Conservation (phyloP, 495 filamentous ascomycete species). For the Lasiosphaeria hispida region DNA sequence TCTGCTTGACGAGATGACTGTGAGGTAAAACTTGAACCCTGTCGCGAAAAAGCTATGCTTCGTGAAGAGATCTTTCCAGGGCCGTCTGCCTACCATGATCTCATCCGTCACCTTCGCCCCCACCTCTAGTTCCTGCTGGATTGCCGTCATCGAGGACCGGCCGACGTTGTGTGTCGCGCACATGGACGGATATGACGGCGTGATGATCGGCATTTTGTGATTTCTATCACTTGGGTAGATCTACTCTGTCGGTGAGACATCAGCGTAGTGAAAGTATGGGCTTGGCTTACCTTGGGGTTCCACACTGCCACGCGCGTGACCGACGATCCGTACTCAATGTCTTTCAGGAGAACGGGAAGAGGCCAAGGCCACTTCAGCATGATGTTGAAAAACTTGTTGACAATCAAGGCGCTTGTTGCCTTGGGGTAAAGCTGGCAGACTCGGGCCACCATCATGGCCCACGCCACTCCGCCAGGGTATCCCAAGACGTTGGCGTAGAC, state of each 20-base stretch:
- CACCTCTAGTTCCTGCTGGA: slow-evolving; percentile 76
- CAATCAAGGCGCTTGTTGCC: slow-evolving; percentile 78
- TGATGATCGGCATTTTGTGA: slow-evolving; percentile 97
- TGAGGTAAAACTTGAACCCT: slow-evolving; percentile 92
- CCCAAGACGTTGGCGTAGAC: slow-evolving; percentile 95
- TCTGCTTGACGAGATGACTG: slow-evolving; percentile 79
- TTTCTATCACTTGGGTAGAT: slow-evolving; percentile 75
- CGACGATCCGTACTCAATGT: slow-evolving; percentile 77
- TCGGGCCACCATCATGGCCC: slow-evolving; percentile 94
- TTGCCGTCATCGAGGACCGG: slow-evolving; percentile 76
- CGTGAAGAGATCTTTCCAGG: slow-evolving; percentile 84
- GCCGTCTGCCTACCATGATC: slow-evolving; percentile 67
- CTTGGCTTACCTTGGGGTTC: slow-evolving; percentile 76
- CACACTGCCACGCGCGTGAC: slow-evolving; percentile 71
- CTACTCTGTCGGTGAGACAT: slow-evolving; percentile 46
- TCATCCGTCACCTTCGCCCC: slow-evolving; percentile 75
- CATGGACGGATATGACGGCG: slow-evolving; percentile 93
- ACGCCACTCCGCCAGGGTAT: slow-evolving; percentile 94
- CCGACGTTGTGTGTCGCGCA: slow-evolving; percentile 94
- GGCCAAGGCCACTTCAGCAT: slow-evolving; percentile 94
- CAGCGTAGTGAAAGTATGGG: slow-evolving; percentile 19
- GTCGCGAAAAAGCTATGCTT: slow-evolving; percentile 89
- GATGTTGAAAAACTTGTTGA: slow-evolving; percentile 90
- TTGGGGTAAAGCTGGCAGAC: slow-evolving; percentile 97
- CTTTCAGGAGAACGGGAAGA: slow-evolving; percentile 81